Conservation (phyloP, 345 rosid species). For the Alliaria petiolata region DNA sequence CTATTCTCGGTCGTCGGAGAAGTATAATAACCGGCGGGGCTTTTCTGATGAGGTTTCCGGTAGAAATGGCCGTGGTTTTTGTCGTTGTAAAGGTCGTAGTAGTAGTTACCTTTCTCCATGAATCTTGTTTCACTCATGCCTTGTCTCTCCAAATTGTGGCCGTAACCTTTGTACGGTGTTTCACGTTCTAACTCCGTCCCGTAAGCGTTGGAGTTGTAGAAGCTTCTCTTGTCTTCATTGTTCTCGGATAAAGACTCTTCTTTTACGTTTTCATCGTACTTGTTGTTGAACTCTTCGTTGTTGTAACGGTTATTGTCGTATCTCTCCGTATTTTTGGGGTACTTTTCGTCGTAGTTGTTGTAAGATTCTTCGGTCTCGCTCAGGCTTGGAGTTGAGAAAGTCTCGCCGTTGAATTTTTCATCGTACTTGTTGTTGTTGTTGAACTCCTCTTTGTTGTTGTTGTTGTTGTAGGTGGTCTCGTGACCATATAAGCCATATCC, state of each 20-base stretch:
- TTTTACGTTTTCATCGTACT: conserved; percentile 12
- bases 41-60: conserved; percentile 12
- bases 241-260: conserved; percentile 13
- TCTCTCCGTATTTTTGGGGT: conserved; percentile 22
- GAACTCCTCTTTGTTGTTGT: conserved; percentile 15
- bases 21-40: conserved; percentile 27
- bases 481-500: conserved; percentile 40
- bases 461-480: conserved; percentile 24
- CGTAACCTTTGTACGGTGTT: conserved; percentile 30
- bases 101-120: conserved; percentile 44
- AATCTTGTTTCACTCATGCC: conserved; percentile 50
- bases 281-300: conserved; percentile 23
- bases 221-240: conserved; percentile 17
- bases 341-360: conserved; percentile 29
- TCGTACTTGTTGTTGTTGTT: conserved; percentile 25
- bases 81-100: conserved; percentile 31
- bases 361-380: conserved; percentile 28
- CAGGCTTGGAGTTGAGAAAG: conserved; percentile 31
- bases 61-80: conserved; percentile 32
- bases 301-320: conserved; percentile 18
- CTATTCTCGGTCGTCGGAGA: conserved; percentile 19
- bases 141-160: conserved; percentile 33
- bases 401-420: conserved; percentile 16
- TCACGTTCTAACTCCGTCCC: conserved; percentile 31
- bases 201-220: conserved; percentile 33